Evolutionary conservation across 306 rosid species (phyloP).

Genomic region (Vicia faba): DNA sequence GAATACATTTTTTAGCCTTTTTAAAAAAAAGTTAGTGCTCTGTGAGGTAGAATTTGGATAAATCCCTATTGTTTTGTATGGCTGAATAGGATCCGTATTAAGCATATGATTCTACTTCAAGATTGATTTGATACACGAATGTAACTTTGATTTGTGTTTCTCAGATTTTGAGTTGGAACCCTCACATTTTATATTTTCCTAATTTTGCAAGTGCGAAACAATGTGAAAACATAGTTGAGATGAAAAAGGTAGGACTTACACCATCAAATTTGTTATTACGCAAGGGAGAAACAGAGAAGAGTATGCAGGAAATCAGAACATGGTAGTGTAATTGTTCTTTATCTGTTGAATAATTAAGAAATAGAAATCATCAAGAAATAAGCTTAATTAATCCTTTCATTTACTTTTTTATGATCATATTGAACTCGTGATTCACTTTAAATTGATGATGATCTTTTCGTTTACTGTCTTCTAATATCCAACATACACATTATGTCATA

Average conservation of each 20-base stretch:
- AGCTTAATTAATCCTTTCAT: conserved; percentile 18
- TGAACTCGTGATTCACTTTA: too few relatives aligned
- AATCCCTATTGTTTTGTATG: neutral
- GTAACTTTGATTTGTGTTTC: conserved; percentile 32
- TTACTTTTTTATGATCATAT: too few relatives aligned
- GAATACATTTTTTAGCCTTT: too few relatives aligned
- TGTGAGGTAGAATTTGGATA: neutral
- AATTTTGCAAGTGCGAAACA: conserved; percentile 81
- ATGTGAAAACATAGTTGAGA: conserved; percentile 60
- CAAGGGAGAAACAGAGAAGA: conserved; percentile 66
- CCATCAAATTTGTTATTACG: conserved; percentile 82
- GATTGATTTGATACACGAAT: conserved; percentile 31
- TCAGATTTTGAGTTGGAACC: conserved; percentile 89
- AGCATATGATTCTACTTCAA: conserved; percentile 30
- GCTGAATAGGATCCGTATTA: conserved; percentile 7
- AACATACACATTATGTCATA: conserved; percentile 10
- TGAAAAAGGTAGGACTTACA: conserved; percentile 55
- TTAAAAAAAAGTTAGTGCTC: neutral
- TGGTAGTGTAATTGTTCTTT: conserved; percentile 53
- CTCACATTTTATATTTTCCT: conserved; percentile 83
- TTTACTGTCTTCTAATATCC: conserved; percentile 21
- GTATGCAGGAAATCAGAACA: conserved; percentile 70
- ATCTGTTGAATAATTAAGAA: conserved; percentile 18
- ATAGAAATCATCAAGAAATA: neutral
- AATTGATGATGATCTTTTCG: conserved; percentile 22